Percentiles rank a stretch among this genome's conserved stretches.
These are phyloP conservation scores for Fragaria nilgerrensis DNA, from an alignment of 306 rosid genomes.

Conservation along the genomic window DNA sequence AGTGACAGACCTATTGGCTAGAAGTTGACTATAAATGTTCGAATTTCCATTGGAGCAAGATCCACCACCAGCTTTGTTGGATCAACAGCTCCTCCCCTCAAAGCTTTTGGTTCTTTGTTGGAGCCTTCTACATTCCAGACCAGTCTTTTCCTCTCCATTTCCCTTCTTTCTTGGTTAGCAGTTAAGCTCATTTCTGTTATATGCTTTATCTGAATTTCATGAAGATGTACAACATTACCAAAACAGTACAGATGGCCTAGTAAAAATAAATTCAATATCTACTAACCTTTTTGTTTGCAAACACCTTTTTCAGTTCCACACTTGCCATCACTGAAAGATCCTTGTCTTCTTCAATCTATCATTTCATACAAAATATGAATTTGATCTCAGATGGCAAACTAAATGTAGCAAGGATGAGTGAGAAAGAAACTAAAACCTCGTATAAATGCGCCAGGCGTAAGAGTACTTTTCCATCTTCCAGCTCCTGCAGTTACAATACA, in stretches of 20 bases:
- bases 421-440: conserved; percentile 47
- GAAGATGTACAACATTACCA: not conserved
- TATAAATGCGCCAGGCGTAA: conserved; percentile 74
- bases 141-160: conserved; percentile 71
- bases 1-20: not conserved
- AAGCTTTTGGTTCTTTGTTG: conserved; percentile 25
- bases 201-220: conserved; percentile 44
- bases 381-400: not conserved
- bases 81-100: conserved; percentile 64
- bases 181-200: conserved; percentile 60
- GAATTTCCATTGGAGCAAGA: conserved; percentile 67
- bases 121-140: conserved; percentile 65
- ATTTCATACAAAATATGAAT: conserved; percentile 10
- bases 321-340: conserved; percentile 54
- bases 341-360: conserved; percentile 62
- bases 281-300: conserved; percentile 57
- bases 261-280: conserved; percentile 1
- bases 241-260: too few species aligned
- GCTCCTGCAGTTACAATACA: conserved; percentile 45
- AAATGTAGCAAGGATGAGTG: not conserved
- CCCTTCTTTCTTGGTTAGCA: conserved; percentile 68
- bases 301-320: conserved; percentile 59
- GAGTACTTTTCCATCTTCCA: conserved; percentile 57
- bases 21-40: conserved; percentile 50
- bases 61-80: conserved; percentile 53